phyloP scores from a whole-genome alignment of 257 asterid species.

The Solanum peruvianum region DNA sequence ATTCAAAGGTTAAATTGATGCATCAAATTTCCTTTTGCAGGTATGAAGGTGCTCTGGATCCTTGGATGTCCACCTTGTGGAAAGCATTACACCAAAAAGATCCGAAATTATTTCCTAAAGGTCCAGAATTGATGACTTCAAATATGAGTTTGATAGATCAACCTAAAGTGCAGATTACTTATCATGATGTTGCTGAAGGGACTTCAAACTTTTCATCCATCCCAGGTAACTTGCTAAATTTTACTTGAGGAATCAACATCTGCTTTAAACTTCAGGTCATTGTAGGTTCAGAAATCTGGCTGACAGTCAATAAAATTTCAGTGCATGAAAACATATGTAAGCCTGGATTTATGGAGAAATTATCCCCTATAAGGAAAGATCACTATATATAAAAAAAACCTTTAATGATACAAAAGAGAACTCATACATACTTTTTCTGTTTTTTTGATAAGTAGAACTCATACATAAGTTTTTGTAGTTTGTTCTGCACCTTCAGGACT shows the following conservation, averaged over 20 bases:
- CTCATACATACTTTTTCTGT: neutral
- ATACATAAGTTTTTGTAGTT: neutral
- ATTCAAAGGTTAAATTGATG: neutral
- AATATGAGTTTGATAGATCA: slow-evolving; percentile 45
- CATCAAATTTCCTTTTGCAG: slow-evolving; percentile 24
- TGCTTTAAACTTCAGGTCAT: neutral
- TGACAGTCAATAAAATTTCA: neutral
- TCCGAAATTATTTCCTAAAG: slow-evolving; percentile 51
- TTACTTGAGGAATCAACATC: neutral
- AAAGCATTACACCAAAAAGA: slow-evolving; percentile 36
- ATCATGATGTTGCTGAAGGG: slow-evolving; percentile 37
- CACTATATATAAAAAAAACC: neutral
- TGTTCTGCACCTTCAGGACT: neutral
- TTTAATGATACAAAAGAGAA: neutral
- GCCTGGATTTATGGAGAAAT: neutral
- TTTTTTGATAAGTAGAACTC: neutral
- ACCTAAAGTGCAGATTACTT: slow-evolving; percentile 55
- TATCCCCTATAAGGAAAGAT: neutral
- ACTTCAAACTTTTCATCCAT: slow-evolving; percentile 25
- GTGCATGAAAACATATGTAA: neutral
- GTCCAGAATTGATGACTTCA: slow-evolving; percentile 32
- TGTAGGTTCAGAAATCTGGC: neutral
- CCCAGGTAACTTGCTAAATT: slow-evolving; percentile 28
- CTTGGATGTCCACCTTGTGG: slow-evolving; percentile 91
- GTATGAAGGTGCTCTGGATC: slow-evolving; percentile 96